Evolutionary conservation across 2,329 filamentous ascomycete genomes (phyloP).

Genomic region (Rutstroemia sp.): DNA sequence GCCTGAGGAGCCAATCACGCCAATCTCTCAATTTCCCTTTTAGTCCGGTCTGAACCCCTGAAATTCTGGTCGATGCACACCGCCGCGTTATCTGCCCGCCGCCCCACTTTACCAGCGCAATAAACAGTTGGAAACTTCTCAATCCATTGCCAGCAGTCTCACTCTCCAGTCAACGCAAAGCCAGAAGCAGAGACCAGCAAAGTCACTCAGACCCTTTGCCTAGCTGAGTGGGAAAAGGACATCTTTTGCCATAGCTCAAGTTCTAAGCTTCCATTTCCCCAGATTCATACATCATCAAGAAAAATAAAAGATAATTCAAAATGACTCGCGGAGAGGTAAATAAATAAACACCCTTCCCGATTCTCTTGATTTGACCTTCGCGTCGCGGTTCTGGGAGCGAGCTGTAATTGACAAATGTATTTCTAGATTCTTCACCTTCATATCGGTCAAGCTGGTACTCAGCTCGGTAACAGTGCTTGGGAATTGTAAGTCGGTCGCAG

Average conservation of each 20-base stretch:
- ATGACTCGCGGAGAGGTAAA: constrained; percentile 20
- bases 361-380: neutral
- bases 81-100: neutral
- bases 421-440: constrained; percentile 56
- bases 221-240: neutral
- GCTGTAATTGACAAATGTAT: neutral
- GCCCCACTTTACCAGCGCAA: neutral
- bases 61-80: neutral
- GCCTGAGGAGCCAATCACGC: neutral
- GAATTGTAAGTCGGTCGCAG: constrained; percentile 47
- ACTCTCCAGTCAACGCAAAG: neutral
- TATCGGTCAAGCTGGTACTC: constrained; percentile 60
- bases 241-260: constrained; percentile 6
- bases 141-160: neutral
- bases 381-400: constrained; percentile 2
- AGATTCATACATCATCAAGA: neutral
- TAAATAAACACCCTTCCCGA: constrained; percentile 1
- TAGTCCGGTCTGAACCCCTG: neutral
- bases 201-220: neutral
- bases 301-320: constrained; percentile 8
- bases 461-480: constrained; percentile 63
- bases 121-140: neutral
- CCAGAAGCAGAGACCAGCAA: neutral
- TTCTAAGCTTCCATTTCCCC: neutral
- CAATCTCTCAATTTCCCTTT: no score